Evolutionary conservation across 176 grass and related monocot genomes (phyloP), one percentile per base, ranked within the genome.

Genomic region (Carex myosuroides): DNA sequence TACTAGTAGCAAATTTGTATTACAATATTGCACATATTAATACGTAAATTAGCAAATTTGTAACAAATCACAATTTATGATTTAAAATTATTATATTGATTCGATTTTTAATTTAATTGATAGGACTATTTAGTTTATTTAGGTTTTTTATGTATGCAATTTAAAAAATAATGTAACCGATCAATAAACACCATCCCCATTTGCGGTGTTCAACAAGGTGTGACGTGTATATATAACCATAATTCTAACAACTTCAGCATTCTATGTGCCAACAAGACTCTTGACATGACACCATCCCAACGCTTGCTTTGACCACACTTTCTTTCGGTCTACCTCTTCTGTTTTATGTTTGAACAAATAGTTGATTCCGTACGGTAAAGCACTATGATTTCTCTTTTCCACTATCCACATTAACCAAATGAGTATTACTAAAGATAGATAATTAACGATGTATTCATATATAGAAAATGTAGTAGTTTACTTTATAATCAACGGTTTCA

Each of bases 281-380:
- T 48, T 81, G 79, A 81, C 57, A 81, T 62, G 79, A 81, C 58
- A 48, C 57, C 79, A 81, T 48, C 32, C n/a, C 12, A 58, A 60
- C 79, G 30, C 39, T 81, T 20, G 6, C 35, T 81, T 81, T 46
- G 58, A 81, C 60, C 35, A 64, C 22, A 48, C 13, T 44, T 57
- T 78, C 13, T 32, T 70, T 78, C 52, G 20, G 8, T 77, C 4
- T 55, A 26, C 50, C 24, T 78, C 73, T n/a, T 57, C 26, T 32
- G 13, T 32, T 78, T 30, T 55, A 26, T 56, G 50, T 77, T 56
- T 32, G 26, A 56, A 22, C 48, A 56, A 56, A 55, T 78, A 78
- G 73, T 78, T 55, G 22, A 78, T 0, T 78, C 52, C 73, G 13
- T 18, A 57, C 52, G 53, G 26, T 33, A 56, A 30, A 75, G 39